These are phyloP conservation scores for Baudoinia panamericana DNA, from an alignment of 495 filamentous ascomycete species.

Conservation along the genomic window DNA sequence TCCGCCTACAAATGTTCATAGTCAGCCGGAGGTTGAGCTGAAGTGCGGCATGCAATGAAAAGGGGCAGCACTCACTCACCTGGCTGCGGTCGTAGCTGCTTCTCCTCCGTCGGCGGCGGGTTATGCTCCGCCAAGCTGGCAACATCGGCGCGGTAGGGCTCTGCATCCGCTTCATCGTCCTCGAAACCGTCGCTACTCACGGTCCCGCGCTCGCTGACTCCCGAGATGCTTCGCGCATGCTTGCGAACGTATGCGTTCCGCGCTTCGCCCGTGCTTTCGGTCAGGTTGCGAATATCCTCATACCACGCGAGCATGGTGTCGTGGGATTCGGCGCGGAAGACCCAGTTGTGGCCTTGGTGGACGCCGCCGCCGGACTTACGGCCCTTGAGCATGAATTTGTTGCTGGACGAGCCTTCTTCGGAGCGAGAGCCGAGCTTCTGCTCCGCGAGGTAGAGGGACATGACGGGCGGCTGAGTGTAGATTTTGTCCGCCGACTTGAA, in stretches of 20 bases:
- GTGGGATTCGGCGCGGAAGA: conserved; percentile 87
- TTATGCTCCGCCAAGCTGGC: conserved; percentile 23
- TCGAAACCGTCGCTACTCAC: conserved; percentile 64
- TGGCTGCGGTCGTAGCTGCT: conserved; percentile 52
- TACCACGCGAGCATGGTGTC: conserved; percentile 98
- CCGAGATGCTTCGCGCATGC: conserved; percentile 63
- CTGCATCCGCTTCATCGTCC: conserved; percentile 67
- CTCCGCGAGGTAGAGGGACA: conserved; percentile 89
- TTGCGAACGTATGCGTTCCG: conserved; percentile 71
- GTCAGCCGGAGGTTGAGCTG: not conserved
- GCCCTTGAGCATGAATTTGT: conserved; percentile 96
- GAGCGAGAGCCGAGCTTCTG: conserved; percentile 93
- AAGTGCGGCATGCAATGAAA: conserved; percentile 1
- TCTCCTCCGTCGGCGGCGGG: conserved; percentile 17
- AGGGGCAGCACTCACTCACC: conserved; percentile 38
- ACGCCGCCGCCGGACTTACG: conserved; percentile 78
- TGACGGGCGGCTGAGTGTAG: conserved; percentile 63
- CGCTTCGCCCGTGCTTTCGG: conserved; percentile 78
- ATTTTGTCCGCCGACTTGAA: conserved; percentile 82
- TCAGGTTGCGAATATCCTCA: conserved; percentile 76
- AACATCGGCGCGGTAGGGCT: conserved; percentile 33
- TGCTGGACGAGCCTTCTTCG: conserved; percentile 68
- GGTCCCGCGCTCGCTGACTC: conserved; percentile 51
- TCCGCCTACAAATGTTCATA: conserved; percentile 26
- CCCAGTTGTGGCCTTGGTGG: conserved; percentile 94